Percentiles rank a stretch among this genome's conserved stretches.
Conservation (phyloP, 768 basidiomycete species). For the Vishniacozyma victoriae region DNA sequence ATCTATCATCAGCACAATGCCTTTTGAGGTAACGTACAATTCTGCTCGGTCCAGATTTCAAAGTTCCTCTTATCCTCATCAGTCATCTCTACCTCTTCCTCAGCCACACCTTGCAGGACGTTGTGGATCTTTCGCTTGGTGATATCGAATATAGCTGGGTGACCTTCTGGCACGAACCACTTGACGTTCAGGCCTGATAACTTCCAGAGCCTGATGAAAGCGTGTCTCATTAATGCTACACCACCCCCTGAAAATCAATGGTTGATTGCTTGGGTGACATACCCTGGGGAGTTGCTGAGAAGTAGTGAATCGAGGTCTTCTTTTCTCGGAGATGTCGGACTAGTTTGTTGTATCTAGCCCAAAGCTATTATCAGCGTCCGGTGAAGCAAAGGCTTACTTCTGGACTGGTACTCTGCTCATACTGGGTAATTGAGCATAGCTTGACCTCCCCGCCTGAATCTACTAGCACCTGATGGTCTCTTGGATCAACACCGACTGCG, state of each 20-base stretch:
- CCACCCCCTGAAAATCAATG: conserved; percentile 58
- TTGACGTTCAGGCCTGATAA: conserved; percentile 35
- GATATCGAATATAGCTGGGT: conserved; percentile 79
- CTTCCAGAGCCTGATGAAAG: conserved; percentile 74
- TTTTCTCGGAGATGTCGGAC: conserved; percentile 78
- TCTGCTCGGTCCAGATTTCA: conserved; percentile 66
- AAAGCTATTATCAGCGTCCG: conserved; percentile 43
- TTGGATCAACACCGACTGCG: conserved; percentile 23
- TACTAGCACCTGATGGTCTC: conserved; percentile 67
- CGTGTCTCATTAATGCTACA: conserved; percentile 95
- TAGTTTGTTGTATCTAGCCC: conserved; percentile 74
- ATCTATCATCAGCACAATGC: conserved; percentile 15
- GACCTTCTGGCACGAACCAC: conserved; percentile 49
- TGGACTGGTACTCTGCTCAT: conserved; percentile 62
- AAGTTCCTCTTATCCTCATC: conserved; percentile 66
- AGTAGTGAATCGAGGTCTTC: conserved; percentile 85
- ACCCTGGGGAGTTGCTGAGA: conserved; percentile 92
- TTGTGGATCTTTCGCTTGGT: conserved; percentile 53
- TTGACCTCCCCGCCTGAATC: conserved; percentile 82
- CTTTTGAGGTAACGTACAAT: conserved; percentile 53
- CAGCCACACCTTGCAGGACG: conserved; percentile 78
- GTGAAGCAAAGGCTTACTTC: conserved; percentile 46
- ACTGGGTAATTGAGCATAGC: conserved; percentile 69
- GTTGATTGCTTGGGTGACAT: conserved; percentile 26
- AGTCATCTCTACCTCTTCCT: conserved; percentile 68